Evolutionary conservation across 768 basidiomycete genomes (phyloP).

Genomic region (Gymnopilus junonius): DNA sequence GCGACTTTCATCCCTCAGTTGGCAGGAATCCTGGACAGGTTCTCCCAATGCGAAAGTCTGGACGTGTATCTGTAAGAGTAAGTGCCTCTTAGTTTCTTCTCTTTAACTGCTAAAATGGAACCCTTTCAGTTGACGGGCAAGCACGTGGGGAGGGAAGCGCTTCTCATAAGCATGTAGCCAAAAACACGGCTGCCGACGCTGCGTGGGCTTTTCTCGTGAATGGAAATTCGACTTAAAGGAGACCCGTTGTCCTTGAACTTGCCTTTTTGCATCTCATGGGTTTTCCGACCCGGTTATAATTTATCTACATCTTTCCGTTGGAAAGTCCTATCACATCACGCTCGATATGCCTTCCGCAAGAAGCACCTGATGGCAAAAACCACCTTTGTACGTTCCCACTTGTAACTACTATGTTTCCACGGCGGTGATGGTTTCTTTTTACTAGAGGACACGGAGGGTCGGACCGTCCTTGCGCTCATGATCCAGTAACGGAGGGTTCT

Average conservation of each 20-base stretch:
- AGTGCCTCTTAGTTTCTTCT: slow-evolving; percentile 10
- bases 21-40: slow-evolving; percentile 53
- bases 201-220: slow-evolving; percentile 44
- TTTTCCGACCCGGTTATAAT: slow-evolving; percentile 1
- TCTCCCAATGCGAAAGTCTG: slow-evolving; percentile 51
- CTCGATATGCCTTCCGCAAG: not conserved
- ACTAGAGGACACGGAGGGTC: slow-evolving; percentile 5
- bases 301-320: slow-evolving; percentile 3
- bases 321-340: not conserved
- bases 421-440: slow-evolving; percentile 1
- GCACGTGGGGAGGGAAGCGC: slow-evolving; percentile 54
- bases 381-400: slow-evolving; percentile 1
- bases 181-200: slow-evolving; percentile 48
- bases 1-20: slow-evolving; percentile 51
- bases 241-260: not conserved
- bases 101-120: slow-evolving; percentile 10
- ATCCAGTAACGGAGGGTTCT: not conserved
- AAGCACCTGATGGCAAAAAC: not conserved
- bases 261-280: not conserved
- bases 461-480: slow-evolving; percentile 15
- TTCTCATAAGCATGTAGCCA: slow-evolving; percentile 53
- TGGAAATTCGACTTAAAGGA: slow-evolving; percentile 10
- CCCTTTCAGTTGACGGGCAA: slow-evolving; percentile 51
- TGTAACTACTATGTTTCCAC: slow-evolving; percentile 1
- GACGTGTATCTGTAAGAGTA: slow-evolving; percentile 67